Base-by-base conservation (phyloP, 139 green algal species). In the Astrephomene gubernaculifera region DNA sequence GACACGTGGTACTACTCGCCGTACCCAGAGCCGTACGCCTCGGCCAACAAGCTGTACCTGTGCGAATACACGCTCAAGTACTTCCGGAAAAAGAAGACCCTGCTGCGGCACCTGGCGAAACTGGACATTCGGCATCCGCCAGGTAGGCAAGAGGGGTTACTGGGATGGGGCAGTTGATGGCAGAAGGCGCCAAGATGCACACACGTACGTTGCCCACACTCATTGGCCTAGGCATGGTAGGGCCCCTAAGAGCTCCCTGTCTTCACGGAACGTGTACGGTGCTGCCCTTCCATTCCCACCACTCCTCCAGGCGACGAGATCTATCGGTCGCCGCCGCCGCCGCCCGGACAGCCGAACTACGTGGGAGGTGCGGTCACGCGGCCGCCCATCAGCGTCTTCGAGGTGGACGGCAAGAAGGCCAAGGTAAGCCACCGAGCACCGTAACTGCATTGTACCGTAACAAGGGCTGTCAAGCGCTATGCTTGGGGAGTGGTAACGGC, bases 1-100 rank as follows among this genome's bases (percentile, higher is more conserved):
- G 97, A 99, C 88, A 99, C 97, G 6, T 99, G 97, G 97, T 99
- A 99, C 94, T 99, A 98, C 87, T 98, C 94, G 27, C 97, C 97
- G 8, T 97, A 98, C 83, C 97, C 97, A 14, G 87, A 97, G 88
- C 95, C 98, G 29, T 99, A 97, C 90, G 97, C 98, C 75, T 96
- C 92, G 69, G 93, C 97, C 70, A 81, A 95, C 70, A 96, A 97
- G 93, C 94, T 99, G 68, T 98, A 97, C 89, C 84, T 98, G 27
- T 98, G 96, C 90, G 95, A 98, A 89, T 98, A 94, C 90, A 96
- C 97, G 43, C 93, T 99, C 64, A 94, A 94, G 80, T 98, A 97
- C 89, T 95, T 98, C 67, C 89, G 92, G n/a, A 92, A 94, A 76
- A 95, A 96, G 73, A 86, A 92, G 57, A 92, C 96, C 52, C 96